A percentile compares a stretch with the other conserved stretches of the same genome.
Conservation (phyloP, 768 basidiomycete genomes). For the Cyclocybe aegerita region DNA sequence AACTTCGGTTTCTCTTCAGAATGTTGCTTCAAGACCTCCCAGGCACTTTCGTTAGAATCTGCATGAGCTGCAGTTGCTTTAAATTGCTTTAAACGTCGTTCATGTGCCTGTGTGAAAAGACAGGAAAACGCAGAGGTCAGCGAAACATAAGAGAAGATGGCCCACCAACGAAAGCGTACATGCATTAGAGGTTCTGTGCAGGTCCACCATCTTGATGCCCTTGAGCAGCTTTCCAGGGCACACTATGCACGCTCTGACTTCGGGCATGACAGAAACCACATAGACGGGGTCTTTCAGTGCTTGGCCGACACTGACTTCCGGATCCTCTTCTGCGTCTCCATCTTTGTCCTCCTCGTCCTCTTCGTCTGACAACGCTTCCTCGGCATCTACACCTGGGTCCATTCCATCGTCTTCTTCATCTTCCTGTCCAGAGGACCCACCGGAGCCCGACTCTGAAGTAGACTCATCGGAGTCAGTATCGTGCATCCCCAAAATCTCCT, state of each 20-base stretch:
- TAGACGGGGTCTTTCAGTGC: slow-evolving; percentile 67
- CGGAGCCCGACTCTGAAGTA: slow-evolving; percentile 47
- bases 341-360: slow-evolving; percentile 23
- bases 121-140: slow-evolving; percentile 5
- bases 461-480: slow-evolving; percentile 80
- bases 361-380: slow-evolving; percentile 27
- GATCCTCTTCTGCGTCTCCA: slow-evolving; percentile 32
- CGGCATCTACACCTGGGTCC: slow-evolving; percentile 18
- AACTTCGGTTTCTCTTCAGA: slow-evolving; percentile 26
- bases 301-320: slow-evolving; percentile 53
- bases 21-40: slow-evolving; percentile 36
- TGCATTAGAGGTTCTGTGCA: slow-evolving; percentile 66
- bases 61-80: slow-evolving; percentile 35
- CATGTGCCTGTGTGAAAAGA: slow-evolving; percentile 53
- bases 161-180: slow-evolving; percentile 34
- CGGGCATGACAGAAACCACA: slow-evolving; percentile 52
- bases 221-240: slow-evolving; percentile 79
- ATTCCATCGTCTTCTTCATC: slow-evolving; percentile 17
- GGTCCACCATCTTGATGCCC: slow-evolving; percentile 48
- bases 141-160: slow-evolving; percentile 1
- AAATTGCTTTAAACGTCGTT: slow-evolving; percentile 57
- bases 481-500: slow-evolving; percentile 62
- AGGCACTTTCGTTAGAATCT: slow-evolving; percentile 47
- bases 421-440: slow-evolving; percentile 16
- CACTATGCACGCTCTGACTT: slow-evolving; percentile 57